Percentiles rank a stretch among this genome's conserved stretches.
phyloP scores from a whole-genome alignment of 306 rosid genomes.

The Astragalus membranaceus region DNA sequence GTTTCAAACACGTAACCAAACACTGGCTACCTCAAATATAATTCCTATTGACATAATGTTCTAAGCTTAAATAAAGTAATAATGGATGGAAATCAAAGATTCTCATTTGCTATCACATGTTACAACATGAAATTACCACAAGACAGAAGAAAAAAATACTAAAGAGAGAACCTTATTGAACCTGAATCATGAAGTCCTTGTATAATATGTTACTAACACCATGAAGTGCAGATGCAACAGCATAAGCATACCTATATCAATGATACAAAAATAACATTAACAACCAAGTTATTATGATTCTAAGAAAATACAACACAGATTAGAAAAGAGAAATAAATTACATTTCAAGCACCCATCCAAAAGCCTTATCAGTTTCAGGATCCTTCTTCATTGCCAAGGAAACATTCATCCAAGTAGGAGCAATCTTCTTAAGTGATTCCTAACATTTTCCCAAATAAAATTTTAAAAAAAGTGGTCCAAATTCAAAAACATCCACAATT shows the following conservation, averaged over 20 bases:
- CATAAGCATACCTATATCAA: constrained; percentile 82
- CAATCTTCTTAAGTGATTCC: constrained; percentile 93
- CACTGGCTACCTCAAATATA: background rate
- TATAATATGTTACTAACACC: constrained; percentile 71
- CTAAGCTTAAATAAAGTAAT: background rate
- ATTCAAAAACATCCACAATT: constrained; percentile 1
- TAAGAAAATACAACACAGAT: constrained; percentile 13
- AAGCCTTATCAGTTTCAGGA: constrained; percentile 96
- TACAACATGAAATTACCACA: background rate
- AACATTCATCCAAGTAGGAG: constrained; percentile 99
- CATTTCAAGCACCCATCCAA: constrained; percentile 99
- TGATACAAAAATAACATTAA: constrained; percentile 14
- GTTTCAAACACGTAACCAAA: too few relatives aligned
- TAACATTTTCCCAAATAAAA: constrained; percentile 28
- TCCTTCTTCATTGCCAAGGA: constrained; percentile 98
- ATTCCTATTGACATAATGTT: background rate
- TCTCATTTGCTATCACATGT: background rate
- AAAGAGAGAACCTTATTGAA: constrained; percentile 27
- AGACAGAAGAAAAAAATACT: background rate
- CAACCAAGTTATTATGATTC: background rate
- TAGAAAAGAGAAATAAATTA: constrained; percentile 24
- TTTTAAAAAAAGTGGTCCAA: background rate
- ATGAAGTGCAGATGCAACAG: constrained; percentile 84
- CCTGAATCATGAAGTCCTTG: constrained; percentile 99
- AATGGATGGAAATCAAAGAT: background rate